phyloP scores from a whole-genome alignment of 1,284 basidiomycete genomes.

The Boletus mariae region DNA sequence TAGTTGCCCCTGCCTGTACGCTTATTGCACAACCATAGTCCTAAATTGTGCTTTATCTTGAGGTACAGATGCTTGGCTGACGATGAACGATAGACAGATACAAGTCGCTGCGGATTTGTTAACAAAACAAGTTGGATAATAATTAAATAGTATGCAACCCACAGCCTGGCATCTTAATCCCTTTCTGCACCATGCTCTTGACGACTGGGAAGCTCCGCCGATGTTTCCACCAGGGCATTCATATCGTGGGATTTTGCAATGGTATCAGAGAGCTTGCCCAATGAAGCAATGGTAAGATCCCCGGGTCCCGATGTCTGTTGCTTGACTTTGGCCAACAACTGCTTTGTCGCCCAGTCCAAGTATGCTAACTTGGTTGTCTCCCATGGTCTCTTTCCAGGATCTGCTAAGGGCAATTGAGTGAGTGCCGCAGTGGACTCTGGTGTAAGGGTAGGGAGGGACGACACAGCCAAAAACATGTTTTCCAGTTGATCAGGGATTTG shows the following conservation, averaged over 20 bases:
- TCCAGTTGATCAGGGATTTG: conserved; percentile 38
- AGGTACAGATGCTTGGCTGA: background rate
- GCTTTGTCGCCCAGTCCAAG: conserved; percentile 60
- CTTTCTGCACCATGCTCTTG: conserved; percentile 1
- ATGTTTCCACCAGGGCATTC: conserved; percentile 26
- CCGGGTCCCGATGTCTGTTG: conserved; percentile 34
- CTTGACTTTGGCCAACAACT: conserved; percentile 49
- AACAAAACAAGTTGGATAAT: background rate
- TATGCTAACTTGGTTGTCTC: conserved; percentile 66
- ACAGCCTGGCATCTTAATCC: background rate
- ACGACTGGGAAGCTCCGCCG: background rate
- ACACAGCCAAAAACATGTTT: conserved; percentile 44
- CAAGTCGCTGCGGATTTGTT: background rate
- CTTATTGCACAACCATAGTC: background rate
- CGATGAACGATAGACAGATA: conserved; percentile 1
- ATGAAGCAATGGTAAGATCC: conserved; percentile 27
- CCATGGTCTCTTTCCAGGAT: conserved; percentile 68
- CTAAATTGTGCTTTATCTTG: background rate
- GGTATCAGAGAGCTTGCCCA: conserved; percentile 23
- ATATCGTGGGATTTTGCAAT: conserved; percentile 36
- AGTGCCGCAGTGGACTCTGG: conserved; percentile 40
- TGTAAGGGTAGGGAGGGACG: conserved; percentile 51
- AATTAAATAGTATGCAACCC: background rate
- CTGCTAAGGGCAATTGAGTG: conserved; percentile 38
- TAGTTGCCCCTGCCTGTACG: background rate